Base-by-base conservation (phyloP, 2,329 filamentous ascomycete genomes). In the Didymella segeticola region DNA sequence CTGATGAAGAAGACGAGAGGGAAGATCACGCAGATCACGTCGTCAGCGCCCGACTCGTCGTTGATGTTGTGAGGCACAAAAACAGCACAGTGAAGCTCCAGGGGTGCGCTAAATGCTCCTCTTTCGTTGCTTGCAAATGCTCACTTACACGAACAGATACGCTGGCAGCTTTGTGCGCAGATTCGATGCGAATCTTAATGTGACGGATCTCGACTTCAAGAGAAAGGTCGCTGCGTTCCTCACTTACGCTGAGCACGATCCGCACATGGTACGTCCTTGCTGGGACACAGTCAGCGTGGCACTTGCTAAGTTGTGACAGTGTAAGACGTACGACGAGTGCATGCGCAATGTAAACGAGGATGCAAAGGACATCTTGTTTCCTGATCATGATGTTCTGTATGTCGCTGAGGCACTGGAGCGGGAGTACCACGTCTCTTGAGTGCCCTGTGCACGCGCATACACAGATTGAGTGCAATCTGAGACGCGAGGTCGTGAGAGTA, bases 1-100 rank as follows among this genome's bases (percentile, higher is more conserved):
- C 62, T 0, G 43, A 59, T 2, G 48, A 57, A 2, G 42, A 56
- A 2, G 39, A 64, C 4, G 52, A 43, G 38, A 36, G 38, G n/a
- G 54, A 47, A 26, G 67, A 71, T 26, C 67, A 72, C 47, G 49
- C 63, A 4, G 69, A 70, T 31, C 69, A 67, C 17, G 48, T 61
- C 9, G 53, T 65, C 7, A 65, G 67, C 33, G 69, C 68, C 1
- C 60, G 62, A 31, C 39, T 72, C 5, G 68, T 69, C 5, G 51
- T 58, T n/a, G 63, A 69, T 12, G 61, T 63, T 2, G 34, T 69
- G 29, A 53, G 60, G 23, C 27, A 42, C 12, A 36, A 60, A 29
- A 52, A 59, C 5, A 56, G 65, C 11, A 27, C 29, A 1, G 62
- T 38, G 0, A 58, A 53, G 12, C 25, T 67, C 12, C 54, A 38